Evolutionary conservation across 192 early-diverging fungal species (phyloP), one percentile per base, ranked within the genome.

Genomic region (Coemansia reversa): DNA sequence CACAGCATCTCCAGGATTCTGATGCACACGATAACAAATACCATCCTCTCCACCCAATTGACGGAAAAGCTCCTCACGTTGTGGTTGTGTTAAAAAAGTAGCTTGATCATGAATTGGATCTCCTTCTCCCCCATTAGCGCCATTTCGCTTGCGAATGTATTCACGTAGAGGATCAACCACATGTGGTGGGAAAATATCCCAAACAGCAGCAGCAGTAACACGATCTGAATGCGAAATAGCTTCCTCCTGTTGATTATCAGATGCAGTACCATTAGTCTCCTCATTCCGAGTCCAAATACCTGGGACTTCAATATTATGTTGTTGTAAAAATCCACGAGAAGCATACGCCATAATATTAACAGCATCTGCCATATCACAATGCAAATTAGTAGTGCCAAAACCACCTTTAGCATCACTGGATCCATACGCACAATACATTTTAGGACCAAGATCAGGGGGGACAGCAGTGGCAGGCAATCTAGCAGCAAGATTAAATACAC

Each of bases 341-440:
- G 75, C 63, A 51, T 88, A 86, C 14, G 83, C 84, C 90, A 93
- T 90, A 14, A 93, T 74, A 52, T 92, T 93, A 22, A 89, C 87
- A 0, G 90, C 90, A 57, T 93, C 90, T 4, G 92, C 84, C 81
- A 91, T 88, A 63, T 93, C 90, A 50, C 89, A 82, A 58, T 93
- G 90, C 29, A 93, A 72, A 42, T 88, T 88, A 0, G 90, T 93
- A 1, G 88, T 93, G 39, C 90, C 89, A 1, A 65, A 58, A 9
- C 85, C 85, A 20, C 79, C 67, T 3, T 71, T 61, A 12, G 28
- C 56, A 25, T 83, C 84, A 63, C 79, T 83, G 4, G 84, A 88
- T 7, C 85, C 89, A 59, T 88, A 89, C 0, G 88, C 88, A 50
- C 86, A 86, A 65, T 90, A 91, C 84, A 91, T 84, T 67, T 92